Conservation (phyloP, 1,139 yeast genomes). For the Diutina pseudorugosa region DNA sequence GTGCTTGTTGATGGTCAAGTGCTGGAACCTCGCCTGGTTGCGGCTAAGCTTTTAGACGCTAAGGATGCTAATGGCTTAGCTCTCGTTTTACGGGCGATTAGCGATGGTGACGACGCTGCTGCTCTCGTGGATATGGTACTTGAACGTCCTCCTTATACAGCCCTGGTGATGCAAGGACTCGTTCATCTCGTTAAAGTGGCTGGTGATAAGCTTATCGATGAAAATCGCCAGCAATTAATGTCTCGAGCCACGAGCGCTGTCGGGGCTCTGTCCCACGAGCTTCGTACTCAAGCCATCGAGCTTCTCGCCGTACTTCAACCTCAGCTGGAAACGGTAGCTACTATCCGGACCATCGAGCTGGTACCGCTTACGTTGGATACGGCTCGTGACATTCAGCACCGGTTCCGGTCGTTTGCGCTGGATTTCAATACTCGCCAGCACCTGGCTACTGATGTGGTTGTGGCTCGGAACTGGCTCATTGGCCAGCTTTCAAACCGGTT, state of each 20-base stretch:
- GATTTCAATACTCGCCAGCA: background rate
- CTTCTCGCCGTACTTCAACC: background rate
- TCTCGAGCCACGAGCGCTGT: background rate
- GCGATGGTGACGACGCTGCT: background rate
- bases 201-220: background rate
- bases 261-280: background rate
- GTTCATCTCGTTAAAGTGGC: background rate
- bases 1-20: background rate
- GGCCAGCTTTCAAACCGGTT: slow-evolving; percentile 52
- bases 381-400: background rate
- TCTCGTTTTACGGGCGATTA: background rate
- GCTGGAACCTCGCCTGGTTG: background rate
- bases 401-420: background rate
- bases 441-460: background rate
- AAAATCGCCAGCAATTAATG: background rate
- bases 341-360: background rate
- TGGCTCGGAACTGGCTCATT: background rate
- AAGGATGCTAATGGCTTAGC: background rate
- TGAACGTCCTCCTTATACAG: background rate
- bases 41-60: background rate
- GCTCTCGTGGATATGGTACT: background rate
- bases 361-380: background rate
- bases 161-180: background rate
- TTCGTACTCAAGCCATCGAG: background rate
- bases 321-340: background rate